These are phyloP conservation scores for Candida easanensis DNA, from an alignment of 805 yeast species.

Conservation along the genomic window DNA sequence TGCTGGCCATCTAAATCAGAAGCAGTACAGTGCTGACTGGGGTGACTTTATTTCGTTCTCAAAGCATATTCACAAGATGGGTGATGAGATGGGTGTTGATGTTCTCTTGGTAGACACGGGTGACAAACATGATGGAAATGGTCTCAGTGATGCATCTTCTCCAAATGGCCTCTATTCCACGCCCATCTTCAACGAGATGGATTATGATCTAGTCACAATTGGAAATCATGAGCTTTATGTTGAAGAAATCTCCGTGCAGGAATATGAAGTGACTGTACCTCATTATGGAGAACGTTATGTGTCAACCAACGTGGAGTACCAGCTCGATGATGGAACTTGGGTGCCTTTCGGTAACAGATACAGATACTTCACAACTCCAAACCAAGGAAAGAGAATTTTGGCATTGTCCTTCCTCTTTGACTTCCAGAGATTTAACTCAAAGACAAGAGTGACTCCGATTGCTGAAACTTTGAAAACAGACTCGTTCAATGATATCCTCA, in stretches of 20 bases:
- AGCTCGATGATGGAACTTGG: conserved; percentile 39
- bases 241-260: conserved; percentile 60
- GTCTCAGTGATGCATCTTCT: conserved; percentile 72
- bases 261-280: conserved; percentile 57
- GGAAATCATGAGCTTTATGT: conserved; percentile 91
- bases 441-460: conserved; percentile 64
- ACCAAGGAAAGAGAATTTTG: conserved; percentile 49
- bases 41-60: conserved; percentile 83
- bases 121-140: conserved; percentile 94
- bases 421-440: conserved; percentile 57
- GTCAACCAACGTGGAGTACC: conserved; percentile 67
- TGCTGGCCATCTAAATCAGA: conserved; percentile 82
- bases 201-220: conserved; percentile 75
- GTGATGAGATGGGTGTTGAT: conserved; percentile 52
- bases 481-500: conserved; percentile 60
- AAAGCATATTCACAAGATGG: conserved; percentile 42
- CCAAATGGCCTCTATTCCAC: conserved; percentile 70
- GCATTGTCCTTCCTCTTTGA: conserved; percentile 80
- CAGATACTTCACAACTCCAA: conserved; percentile 62
- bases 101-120: conserved; percentile 82
- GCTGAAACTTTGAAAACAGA: conserved; percentile 47
- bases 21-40: conserved; percentile 82
- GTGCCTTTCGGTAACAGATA: conserved; percentile 68
- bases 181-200: conserved; percentile 57
- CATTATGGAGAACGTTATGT: conserved; percentile 64